A percentile compares a stretch with the other conserved stretches of the same genome.
Evolutionary conservation across 768 basidiomycete genomes (phyloP).

Genomic region (Lactarius indigo): DNA sequence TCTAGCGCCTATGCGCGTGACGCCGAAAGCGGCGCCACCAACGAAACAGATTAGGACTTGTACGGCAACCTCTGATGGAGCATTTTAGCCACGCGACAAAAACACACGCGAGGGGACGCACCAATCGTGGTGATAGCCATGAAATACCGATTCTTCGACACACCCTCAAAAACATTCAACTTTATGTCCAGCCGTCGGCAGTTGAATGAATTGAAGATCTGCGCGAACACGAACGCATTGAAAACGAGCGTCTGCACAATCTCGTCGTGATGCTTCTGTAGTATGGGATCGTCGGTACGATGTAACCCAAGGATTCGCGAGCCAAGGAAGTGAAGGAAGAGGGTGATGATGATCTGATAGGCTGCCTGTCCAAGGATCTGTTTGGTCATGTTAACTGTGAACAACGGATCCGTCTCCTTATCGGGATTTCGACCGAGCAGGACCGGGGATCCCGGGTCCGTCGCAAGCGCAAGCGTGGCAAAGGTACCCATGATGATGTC

Average conservation of each 20-base stretch:
- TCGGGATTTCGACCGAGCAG: conserved; percentile 90
- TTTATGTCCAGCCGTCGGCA: conserved; percentile 81
- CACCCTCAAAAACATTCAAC: conserved; percentile 86
- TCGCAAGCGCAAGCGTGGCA: conserved; percentile 94
- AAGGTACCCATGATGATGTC: conserved; percentile 99
- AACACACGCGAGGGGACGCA: conserved; percentile 35
- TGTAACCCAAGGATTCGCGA: conserved; percentile 63
- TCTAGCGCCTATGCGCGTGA: conserved; percentile 67
- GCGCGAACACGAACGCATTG: conserved; percentile 97
- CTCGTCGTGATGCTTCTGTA: conserved; percentile 37
- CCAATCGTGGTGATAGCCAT: conserved; percentile 80
- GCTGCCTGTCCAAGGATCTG: conserved; percentile 87
- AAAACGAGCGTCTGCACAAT: conserved; percentile 86
- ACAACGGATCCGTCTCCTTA: conserved; percentile 81
- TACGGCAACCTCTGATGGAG: conserved; percentile 66
- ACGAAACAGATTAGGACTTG: conserved; percentile 90
- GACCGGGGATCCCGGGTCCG: conserved; percentile 81
- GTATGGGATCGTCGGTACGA: conserved; percentile 30
- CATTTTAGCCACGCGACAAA: conserved; percentile 7
- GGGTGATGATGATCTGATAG: conserved; percentile 79
- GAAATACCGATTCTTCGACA: conserved; percentile 79
- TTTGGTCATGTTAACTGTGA: conserved; percentile 94
- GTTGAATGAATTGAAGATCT: conserved; percentile 95
- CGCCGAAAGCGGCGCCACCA: conserved; percentile 89
- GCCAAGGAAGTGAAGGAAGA: conserved; percentile 89